A percentile compares a stretch with the other conserved stretches of the same genome.
Conservation (phyloP, 2,329 filamentous ascomycete genomes). For the Pseudocercospora vitis region DNA sequence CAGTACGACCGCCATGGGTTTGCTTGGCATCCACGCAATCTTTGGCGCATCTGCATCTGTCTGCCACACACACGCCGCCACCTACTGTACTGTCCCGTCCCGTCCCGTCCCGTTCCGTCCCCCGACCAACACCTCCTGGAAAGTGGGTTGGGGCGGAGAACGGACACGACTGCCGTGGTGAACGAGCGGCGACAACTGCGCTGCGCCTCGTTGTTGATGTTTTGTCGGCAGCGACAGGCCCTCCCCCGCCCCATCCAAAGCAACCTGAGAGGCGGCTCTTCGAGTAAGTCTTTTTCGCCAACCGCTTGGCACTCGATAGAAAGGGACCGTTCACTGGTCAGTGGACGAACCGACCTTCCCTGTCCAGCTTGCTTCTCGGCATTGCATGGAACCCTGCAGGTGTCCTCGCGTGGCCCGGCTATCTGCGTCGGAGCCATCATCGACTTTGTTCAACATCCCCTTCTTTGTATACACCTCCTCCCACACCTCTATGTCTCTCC, state of each 20-base stretch:
- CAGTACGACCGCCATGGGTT: conserved; percentile 2
- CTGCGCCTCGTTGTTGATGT: conserved; percentile 5
- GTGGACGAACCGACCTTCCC: not conserved
- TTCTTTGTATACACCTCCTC: not conserved
- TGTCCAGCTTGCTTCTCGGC: not conserved
- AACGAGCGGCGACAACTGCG: not conserved
- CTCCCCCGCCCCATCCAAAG: not conserved
- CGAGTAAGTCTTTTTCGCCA: not conserved
- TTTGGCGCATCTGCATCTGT: not conserved
- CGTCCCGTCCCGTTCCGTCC: no score
- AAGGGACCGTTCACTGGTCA: not conserved
- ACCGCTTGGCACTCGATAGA: conserved; percentile 9
- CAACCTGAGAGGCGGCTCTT: not conserved
- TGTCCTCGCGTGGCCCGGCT: conserved; percentile 1
- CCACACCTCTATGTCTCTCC: not conserved
- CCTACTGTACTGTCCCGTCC: no score
- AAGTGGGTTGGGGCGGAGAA: not conserved
- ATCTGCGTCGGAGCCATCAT: not conserved
- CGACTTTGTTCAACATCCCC: conserved; percentile 4
- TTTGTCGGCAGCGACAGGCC: not conserved
- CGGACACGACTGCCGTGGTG: not conserved
- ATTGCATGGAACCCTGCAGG: not conserved
- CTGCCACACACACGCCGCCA: conserved; percentile 1
- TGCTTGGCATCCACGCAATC: conserved; percentile 9
- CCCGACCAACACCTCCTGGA: not conserved